Evolutionary conservation across 2,329 filamentous ascomycete species (phyloP), one percentile per base, ranked within the genome.

Genomic region (Alternaria panax): DNA sequence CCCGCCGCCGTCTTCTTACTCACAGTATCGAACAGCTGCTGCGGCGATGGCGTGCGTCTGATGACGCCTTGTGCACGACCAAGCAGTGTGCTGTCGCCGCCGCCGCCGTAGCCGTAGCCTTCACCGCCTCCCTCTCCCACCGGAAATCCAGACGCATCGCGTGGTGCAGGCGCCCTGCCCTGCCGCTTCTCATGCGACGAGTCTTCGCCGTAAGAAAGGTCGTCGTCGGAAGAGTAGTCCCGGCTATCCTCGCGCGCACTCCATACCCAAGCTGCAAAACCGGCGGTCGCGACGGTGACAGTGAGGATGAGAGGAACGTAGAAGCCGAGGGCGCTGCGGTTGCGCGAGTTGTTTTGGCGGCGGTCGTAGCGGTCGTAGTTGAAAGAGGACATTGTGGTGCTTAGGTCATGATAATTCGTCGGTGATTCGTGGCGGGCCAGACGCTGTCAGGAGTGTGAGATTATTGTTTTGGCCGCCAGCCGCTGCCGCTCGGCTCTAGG

Each of bases 251-350:
- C 87, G 72, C 92, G 90, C 80, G 96, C 93, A 77, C 91, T 96
- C 93, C 93, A 97, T 61, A 93, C 88, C 94, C 94, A 98, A 57
- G 92, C 92, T 52, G 90, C 93, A 47, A 96, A 81, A 32, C 93
- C 93, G 55, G 91, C 89, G 22, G 93, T 92, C 61, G 94, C 94
- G 68, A 96, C 88, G 46, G 92, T 93, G 59, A 96, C 88, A 50
- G 93, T 97, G 65, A 97, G 80, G 66, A 89, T 90, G 57, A 98
- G 85, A 63, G 94, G 94, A 60, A 97, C 87, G 92, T 93, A 97
- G 81, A 96, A 94, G 73, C 89, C 87, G 80, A 92, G 87, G 67
- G 87, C 78, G 78, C 71, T 80, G 83, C 80, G 86, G 76, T 76
- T 79, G 84, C 82, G 85, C 77, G 85, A 83, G 70, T 41, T 51